Evolutionary conservation across 2,329 filamentous ascomycete genomes (phyloP), one percentile per base, ranked within the genome.

Genomic region (Alternaria hordeiaustralica): DNA sequence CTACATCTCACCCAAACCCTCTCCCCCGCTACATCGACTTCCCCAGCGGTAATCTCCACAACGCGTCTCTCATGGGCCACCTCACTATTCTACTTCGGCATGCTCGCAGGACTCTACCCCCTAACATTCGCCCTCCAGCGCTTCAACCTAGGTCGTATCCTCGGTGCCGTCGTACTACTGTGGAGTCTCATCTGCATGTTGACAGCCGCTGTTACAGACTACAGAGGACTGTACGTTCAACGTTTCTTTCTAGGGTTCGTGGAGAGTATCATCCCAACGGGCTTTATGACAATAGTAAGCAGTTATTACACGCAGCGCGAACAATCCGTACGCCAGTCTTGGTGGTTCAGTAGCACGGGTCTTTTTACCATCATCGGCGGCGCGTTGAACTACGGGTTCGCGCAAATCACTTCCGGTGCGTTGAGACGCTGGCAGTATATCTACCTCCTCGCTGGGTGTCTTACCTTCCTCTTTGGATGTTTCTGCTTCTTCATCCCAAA

Each of bases 51-150:
- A 0, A 86, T 86, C 15, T 87, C 91, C 73, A 93, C 92, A 0
- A 85, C 86, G 0, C 86, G 91, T 11, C 85, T 94, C 26, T 89
- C 87, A 68, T 94, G 91, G 91, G 91, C 91, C 3, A 93, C 90
- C 0, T 93, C 90, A 0, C 84, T 93, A 71, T 93, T 94, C 82
- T 94, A 93, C 81, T 93, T 94, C 69, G 91, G 91, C 41, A 92
- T 92, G 90, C 84, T 94, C 3, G 88, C 87, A 0, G 91, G 91
- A 0, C 81, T 92, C 4, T 93, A 92, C 65, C 91, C 91, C 2
- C 88, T 93, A 86, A 90, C 89, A 0, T 92, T 90, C 63, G 82
- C 87, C 0, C 82, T 92, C 1, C 91, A 94, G 77, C 86, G 87
- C 20, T 91, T 92, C 81, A 83, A 88, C 63, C 84, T 88, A 2